These are phyloP conservation scores for Teratosphaeria pseudoeucalypti DNA, from an alignment of 2,329 filamentous ascomycete species.

Conservation along the genomic window DNA sequence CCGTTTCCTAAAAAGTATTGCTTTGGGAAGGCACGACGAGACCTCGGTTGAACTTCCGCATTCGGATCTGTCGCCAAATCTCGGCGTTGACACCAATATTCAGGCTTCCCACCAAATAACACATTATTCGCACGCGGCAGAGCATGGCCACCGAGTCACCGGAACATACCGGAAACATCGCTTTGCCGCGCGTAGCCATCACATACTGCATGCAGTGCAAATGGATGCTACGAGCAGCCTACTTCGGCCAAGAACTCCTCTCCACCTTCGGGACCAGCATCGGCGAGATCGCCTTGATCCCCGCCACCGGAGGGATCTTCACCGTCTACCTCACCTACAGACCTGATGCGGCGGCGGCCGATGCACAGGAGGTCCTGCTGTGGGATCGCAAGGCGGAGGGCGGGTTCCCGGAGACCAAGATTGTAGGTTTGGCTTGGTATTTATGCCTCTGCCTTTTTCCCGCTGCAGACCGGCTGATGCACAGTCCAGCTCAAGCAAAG, in stretches of 20 bases:
- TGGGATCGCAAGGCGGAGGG: constrained; percentile 85
- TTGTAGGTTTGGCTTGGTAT: not conserved
- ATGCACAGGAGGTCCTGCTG: constrained; percentile 44
- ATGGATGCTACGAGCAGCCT: constrained; percentile 22
- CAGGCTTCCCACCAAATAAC: not conserved
- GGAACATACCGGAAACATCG: not conserved
- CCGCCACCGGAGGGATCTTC: constrained; percentile 76
- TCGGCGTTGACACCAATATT: not conserved
- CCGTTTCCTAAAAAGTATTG: not conserved
- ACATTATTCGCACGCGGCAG: not conserved
- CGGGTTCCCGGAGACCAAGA: constrained; percentile 90
- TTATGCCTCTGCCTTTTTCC: not conserved
- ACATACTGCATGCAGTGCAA: constrained; percentile 64
- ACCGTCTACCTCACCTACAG: constrained; percentile 52
- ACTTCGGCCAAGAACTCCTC: constrained; percentile 92
- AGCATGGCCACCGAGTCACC: not conserved
- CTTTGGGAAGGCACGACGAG: not conserved
- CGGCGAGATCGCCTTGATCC: constrained; percentile 80
- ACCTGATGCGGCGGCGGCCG: constrained; percentile 2
- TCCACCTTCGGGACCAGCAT: constrained; percentile 79
- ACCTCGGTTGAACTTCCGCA: not conserved
- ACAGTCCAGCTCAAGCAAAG: constrained; percentile 60
- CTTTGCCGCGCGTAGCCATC: constrained; percentile 69
- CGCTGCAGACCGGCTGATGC: not conserved
- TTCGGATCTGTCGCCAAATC: not conserved